Evolutionary conservation across 441 rosid genomes (phyloP).

Genomic region (Erodium texanum): DNA sequence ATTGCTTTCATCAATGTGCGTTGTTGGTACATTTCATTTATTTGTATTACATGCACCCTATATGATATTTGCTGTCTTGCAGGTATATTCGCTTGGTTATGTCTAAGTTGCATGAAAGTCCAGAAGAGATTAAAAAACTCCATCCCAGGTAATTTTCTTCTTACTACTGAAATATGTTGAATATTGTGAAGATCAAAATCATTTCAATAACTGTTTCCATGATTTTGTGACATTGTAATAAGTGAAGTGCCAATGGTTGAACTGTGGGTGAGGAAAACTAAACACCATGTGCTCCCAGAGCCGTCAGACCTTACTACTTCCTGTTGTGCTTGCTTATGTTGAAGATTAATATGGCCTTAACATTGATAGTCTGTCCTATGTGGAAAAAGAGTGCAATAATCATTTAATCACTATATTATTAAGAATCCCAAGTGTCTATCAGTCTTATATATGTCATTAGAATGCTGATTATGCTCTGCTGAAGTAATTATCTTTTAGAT

Average conservation of each 20-base stretch:
- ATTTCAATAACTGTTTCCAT: background rate
- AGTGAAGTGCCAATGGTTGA: background rate
- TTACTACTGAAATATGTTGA: background rate
- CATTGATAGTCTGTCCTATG: too few species aligned
- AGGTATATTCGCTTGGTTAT: constrained; percentile 81
- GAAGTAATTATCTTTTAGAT: too few species aligned
- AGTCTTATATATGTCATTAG: background rate
- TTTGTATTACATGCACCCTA: background rate
- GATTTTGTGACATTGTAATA: background rate
- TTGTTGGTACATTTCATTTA: background rate
- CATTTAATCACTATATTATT: too few species aligned
- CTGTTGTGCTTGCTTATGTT: background rate
- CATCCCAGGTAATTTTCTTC: constrained; percentile 62
- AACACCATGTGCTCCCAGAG: background rate
- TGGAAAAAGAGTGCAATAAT: too few species aligned
- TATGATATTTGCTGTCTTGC: constrained; percentile 11
- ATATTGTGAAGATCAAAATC: background rate
- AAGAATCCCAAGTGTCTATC: background rate
- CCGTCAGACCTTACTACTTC: background rate
- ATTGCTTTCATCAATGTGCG: background rate
- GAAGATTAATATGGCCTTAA: too few species aligned
- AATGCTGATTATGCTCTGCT: background rate
- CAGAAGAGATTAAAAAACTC: constrained; percentile 44
- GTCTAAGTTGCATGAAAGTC: constrained; percentile 44
- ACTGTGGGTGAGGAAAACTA: background rate